These are phyloP conservation scores for Tolypocladium tundrense DNA, from an alignment of 2,329 filamentous ascomycete genomes.

Conservation along the genomic window DNA sequence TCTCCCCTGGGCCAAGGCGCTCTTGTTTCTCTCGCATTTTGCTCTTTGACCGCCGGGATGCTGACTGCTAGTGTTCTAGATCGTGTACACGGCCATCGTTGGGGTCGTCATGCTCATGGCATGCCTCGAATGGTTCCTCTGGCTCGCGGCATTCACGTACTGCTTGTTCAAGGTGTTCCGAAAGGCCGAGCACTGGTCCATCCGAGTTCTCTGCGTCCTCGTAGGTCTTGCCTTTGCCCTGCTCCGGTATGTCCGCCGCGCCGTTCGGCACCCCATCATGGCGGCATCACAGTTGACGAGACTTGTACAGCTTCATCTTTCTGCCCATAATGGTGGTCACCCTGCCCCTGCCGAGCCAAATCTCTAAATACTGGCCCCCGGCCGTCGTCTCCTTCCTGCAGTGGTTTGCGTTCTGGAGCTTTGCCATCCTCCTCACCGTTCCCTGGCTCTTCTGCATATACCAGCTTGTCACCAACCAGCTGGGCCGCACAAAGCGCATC, in stretches of 20 bases:
- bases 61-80: conserved; percentile 37
- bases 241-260: conserved; percentile 49
- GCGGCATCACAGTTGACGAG: not conserved
- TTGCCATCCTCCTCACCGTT: conserved; percentile 71
- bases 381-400: conserved; percentile 64
- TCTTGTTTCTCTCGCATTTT: not conserved
- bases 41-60: not conserved
- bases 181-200: conserved; percentile 84
- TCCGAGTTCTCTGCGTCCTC: conserved; percentile 64
- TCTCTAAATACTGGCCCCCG: conserved; percentile 63
- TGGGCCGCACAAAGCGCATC: conserved; percentile 73
- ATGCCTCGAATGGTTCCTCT: conserved; percentile 85
- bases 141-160: conserved; percentile 89
- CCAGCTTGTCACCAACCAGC: conserved; percentile 75
- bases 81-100: conserved; percentile 74
- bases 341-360: conserved; percentile 63
- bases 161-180: conserved; percentile 79
- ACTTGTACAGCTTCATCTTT: conserved; percentile 57
- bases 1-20: not conserved
- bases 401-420: conserved; percentile 94
- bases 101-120: conserved; percentile 75
- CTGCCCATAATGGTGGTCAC: conserved; percentile 92
- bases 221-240: conserved; percentile 65
- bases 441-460: conserved; percentile 94
- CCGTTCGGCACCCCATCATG: not conserved